Percentiles rank a stretch among this genome's conserved stretches.
Conservation (phyloP, 345 rosid species). For the Lepidium africanum region DNA sequence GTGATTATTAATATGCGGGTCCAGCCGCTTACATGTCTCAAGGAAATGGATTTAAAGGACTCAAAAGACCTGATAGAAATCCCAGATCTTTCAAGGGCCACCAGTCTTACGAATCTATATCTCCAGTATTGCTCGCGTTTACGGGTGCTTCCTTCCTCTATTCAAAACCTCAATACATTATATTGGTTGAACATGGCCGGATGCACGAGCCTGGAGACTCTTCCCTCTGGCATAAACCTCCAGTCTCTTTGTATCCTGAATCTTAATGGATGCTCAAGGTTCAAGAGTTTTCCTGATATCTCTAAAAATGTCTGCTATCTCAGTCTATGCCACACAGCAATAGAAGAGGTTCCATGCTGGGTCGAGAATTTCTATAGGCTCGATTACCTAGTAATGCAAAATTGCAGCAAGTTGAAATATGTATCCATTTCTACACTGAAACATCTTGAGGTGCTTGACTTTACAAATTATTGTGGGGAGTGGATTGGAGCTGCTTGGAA, state of each 20-base stretch:
- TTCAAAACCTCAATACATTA: background rate
- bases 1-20: background rate
- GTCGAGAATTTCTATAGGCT: background rate
- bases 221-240: background rate
- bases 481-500: too few relatives aligned
- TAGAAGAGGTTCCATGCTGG: background rate
- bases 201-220: background rate
- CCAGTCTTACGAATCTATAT: background rate
- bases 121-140: background rate
- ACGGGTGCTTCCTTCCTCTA: background rate
- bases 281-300: background rate
- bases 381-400: accelerated
- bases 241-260: background rate
- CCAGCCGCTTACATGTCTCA: slow-evolving; percentile 8
- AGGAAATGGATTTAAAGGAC: background rate
- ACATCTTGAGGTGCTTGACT: accelerated
- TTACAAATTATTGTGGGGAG: background rate
- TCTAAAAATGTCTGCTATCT: background rate
- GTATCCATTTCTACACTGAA: background rate
- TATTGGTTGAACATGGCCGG: background rate
- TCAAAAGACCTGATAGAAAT: background rate
- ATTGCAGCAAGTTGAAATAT: background rate
- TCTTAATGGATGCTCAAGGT: background rate
- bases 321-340: background rate
- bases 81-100: background rate